Conservation (phyloP, 805 yeast species). For the Saccharomyces mikatae region DNA sequence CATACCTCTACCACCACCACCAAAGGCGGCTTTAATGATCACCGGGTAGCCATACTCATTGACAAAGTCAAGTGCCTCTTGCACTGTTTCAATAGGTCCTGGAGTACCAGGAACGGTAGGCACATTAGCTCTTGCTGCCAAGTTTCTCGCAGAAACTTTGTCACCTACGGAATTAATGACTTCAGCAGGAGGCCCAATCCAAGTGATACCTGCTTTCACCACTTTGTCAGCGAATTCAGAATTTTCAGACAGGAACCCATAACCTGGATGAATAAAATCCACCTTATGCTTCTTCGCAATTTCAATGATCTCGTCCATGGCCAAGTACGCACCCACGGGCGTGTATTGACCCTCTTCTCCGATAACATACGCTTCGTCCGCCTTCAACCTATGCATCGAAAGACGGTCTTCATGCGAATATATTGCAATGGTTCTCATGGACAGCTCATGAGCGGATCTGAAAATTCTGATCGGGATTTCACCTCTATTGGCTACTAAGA, state of each 20-base stretch:
- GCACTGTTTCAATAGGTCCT: constrained; percentile 80
- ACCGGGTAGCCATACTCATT: constrained; percentile 87
- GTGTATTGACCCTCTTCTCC: constrained; percentile 84
- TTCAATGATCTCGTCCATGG: constrained; percentile 85
- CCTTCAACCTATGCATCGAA: constrained; percentile 90
- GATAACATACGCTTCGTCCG: constrained; percentile 87
- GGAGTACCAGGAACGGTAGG: constrained; percentile 98
- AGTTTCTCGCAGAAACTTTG: constrained; percentile 85
- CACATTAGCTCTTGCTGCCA: constrained; percentile 74
- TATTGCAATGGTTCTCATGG: constrained; percentile 95
- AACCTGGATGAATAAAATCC: constrained; percentile 88
- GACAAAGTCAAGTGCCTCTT: constrained; percentile 75
- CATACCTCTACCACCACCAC: constrained; percentile 99
- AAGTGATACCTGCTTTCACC: constrained; percentile 80
- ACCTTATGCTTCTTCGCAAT: constrained; percentile 75
- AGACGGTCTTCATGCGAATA: constrained; percentile 93
- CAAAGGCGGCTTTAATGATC: constrained; percentile 96
- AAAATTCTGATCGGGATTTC: constrained; percentile 84
- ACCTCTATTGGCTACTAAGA: constrained; percentile 78
- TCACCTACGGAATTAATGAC: constrained; percentile 95
- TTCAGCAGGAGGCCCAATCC: constrained; percentile 88
- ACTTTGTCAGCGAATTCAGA: constrained; percentile 90
- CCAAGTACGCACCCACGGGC: constrained; percentile 93
- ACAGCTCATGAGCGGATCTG: constrained; percentile 94
- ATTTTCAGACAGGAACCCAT: constrained; percentile 85